These are phyloP conservation scores for Rhizopus arrhizus DNA, from an alignment of 371 early-diverging fungal species.

Conservation along the genomic window DNA sequence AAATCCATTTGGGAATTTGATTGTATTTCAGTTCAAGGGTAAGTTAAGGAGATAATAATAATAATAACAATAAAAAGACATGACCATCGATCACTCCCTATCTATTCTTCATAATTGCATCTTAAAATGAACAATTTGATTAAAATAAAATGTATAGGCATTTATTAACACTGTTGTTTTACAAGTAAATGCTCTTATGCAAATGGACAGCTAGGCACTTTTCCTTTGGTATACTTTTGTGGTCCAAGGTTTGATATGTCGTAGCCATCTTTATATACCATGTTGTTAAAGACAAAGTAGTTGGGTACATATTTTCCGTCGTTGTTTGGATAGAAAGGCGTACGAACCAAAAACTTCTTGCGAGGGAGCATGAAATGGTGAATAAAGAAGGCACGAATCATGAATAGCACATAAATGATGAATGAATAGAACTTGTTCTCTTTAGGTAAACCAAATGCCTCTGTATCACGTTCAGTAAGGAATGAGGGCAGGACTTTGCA, in stretches of 20 bases:
- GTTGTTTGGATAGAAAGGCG: conserved; percentile 15
- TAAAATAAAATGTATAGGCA: too few species aligned
- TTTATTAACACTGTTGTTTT: too few species aligned
- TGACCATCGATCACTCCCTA: too few species aligned
- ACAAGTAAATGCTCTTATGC: background rate
- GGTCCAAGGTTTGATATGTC: conserved; percentile 21
- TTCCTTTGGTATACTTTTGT: conserved; percentile 5
- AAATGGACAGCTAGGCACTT: background rate
- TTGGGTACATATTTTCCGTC: conserved; percentile 21
- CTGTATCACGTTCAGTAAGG: conserved; percentile 5
- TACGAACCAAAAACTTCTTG: conserved; percentile 10
- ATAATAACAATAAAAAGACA: too few species aligned
- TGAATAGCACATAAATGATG: background rate
- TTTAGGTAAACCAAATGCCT: conserved; percentile 32
- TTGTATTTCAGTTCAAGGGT: too few species aligned
- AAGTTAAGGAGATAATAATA: too few species aligned
- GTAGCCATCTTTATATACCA: conserved; percentile 23
- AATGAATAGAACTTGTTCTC: conserved; percentile 23
- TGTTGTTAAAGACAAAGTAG: conserved; percentile 13
- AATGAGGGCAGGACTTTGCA: conserved; percentile 10
- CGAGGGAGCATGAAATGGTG: conserved; percentile 20
- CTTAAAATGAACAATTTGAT: too few species aligned
- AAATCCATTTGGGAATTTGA: too few species aligned
- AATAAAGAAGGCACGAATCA: conserved; percentile 10
- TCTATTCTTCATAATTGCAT: too few species aligned